These are phyloP conservation scores for Psidium friedrichsthalianum DNA, from an alignment of 345 rosid species.

Conservation along the genomic window DNA sequence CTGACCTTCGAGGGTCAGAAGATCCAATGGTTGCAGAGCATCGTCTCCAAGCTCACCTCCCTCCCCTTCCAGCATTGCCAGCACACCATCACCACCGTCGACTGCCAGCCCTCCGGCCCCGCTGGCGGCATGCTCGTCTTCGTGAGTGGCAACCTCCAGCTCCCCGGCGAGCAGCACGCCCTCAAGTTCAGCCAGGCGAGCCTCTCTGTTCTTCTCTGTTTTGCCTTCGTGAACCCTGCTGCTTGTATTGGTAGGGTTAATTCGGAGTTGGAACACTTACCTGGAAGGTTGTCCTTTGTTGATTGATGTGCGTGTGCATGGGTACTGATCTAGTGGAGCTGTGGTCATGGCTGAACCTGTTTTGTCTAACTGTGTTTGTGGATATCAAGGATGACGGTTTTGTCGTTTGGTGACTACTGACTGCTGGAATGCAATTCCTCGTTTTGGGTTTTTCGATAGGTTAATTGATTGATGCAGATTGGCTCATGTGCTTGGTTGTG, in stretches of 20 bases:
- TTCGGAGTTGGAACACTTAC: neutral
- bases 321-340: neutral
- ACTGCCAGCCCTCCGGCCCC: constrained; percentile 98
- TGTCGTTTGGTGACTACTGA: neutral
- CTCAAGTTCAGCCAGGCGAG: constrained; percentile 94
- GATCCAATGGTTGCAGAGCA: constrained; percentile 68
- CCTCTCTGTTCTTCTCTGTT: neutral
- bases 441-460: neutral
- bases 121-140: constrained; percentile 87
- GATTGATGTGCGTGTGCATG: neutral
- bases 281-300: neutral
- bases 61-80: constrained; percentile 95
- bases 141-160: constrained; percentile 86
- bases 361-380: neutral
- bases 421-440: neutral
- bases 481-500: neutral
- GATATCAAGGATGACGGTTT: neutral
- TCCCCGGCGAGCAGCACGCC: constrained; percentile 83
- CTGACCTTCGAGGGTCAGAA: constrained; percentile 92
- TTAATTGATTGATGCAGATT: neutral
- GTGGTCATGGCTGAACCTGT: neutral
- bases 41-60: constrained; percentile 69
- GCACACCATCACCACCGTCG: constrained; percentile 75
- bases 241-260: neutral
- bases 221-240: neutral